These are phyloP conservation scores for Amaranthus hypochondriacus DNA, from an alignment of 148 eudicot genomes.

Conservation along the genomic window DNA sequence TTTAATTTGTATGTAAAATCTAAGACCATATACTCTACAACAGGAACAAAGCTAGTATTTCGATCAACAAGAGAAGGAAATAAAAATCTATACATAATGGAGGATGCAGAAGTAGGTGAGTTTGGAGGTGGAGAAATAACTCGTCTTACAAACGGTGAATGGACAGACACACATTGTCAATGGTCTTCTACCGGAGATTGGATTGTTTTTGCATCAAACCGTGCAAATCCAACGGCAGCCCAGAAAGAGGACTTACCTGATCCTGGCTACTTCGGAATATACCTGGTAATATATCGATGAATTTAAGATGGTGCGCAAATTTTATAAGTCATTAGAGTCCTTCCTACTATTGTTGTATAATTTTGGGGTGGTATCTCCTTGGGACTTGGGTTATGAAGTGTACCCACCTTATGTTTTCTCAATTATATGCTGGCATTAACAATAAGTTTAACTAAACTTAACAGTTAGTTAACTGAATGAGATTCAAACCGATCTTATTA, in stretches of 20 bases:
- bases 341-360: no score
- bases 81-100: conserved; percentile 24
- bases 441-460: no score
- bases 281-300: neutral
- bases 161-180: conserved; percentile 21
- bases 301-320: no score
- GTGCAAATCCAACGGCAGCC: neutral
- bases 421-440: no score
- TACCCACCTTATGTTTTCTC: no score
- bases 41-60: conserved; percentile 22
- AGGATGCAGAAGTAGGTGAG: neutral
- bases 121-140: neutral
- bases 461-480: no score
- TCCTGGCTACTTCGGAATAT: conserved; percentile 16
- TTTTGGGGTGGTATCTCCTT: no score
- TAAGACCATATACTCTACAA: neutral
- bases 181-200: conserved; percentile 18
- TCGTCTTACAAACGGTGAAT: conserved; percentile 2
- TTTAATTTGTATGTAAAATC: no score
- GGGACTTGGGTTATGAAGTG: no score
- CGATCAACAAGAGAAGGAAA: neutral
- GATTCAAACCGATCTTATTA: no score
- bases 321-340: no score
- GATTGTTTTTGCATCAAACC: conserved; percentile 24
- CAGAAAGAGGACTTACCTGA: conserved; percentile 6